Conservation (phyloP, 129 eudicot species). For the Oenanthe sinensis region DNA sequence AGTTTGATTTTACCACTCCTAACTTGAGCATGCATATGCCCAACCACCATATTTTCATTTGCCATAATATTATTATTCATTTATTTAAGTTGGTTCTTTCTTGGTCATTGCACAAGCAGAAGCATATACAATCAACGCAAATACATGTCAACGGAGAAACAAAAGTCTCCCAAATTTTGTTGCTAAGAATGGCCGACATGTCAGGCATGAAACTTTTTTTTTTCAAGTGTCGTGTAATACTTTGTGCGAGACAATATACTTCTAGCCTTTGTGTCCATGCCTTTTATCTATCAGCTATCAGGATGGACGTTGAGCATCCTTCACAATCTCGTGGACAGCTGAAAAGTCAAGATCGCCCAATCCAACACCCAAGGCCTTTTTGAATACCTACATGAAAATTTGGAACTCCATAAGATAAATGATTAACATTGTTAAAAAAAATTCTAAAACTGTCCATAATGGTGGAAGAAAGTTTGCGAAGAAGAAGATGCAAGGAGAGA, state of each 20-base stretch:
- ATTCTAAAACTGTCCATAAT: not conserved
- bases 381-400: constrained; percentile 53
- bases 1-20: not conserved
- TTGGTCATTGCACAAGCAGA: not conserved
- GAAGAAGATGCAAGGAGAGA: not conserved
- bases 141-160: not conserved
- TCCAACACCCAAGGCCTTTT: constrained; percentile 83
- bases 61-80: not conserved
- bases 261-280: not conserved
- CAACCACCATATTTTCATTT: not conserved
- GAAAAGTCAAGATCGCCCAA: constrained; percentile 92
- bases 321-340: no score
- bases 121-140: not conserved
- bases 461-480: not conserved
- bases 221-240: not conserved
- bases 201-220: not conserved
- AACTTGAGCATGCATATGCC: not conserved
- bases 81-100: not conserved
- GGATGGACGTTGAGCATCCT: no score
- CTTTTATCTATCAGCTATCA: no score
- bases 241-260: not conserved
- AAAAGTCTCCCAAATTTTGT: not conserved
- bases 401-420: not conserved
- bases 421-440: not conserved
- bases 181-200: not conserved